Evolutionary conservation across 495 filamentous ascomycete species (phyloP).

Genomic region (Penicillium manginii): DNA sequence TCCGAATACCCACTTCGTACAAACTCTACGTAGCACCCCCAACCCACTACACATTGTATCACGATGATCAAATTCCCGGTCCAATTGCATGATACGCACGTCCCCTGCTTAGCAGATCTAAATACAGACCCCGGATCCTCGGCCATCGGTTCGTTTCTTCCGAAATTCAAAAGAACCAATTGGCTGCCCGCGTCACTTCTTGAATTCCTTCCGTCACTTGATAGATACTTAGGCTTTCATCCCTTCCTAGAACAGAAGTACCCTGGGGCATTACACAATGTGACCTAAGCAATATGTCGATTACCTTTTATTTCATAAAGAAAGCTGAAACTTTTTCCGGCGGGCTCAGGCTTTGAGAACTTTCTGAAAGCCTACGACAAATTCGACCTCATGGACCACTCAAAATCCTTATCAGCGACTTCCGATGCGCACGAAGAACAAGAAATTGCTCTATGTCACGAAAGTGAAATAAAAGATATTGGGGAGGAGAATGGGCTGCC

Average conservation of each 20-base stretch:
- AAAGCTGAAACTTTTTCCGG: constrained; percentile 3
- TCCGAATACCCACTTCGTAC: not conserved
- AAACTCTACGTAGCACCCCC: not conserved
- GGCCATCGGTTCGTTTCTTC: not conserved
- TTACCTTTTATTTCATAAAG: not conserved
- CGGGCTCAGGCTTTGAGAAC: not conserved
- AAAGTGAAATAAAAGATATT: not conserved
- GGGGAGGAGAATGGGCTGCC: constrained; percentile 3
- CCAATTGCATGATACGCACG: constrained; percentile 5
- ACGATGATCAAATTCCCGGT: constrained; percentile 11
- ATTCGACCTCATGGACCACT: constrained; percentile 5
- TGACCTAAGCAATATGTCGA: constrained; percentile 7
- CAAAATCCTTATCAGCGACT: constrained; percentile 1
- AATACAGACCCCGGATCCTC: not conserved
- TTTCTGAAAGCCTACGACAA: not conserved
- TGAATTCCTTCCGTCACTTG: constrained; percentile 25
- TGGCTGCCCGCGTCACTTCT: not conserved
- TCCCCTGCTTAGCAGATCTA: not conserved
- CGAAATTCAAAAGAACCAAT: not conserved
- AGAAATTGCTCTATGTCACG: constrained; percentile 9
- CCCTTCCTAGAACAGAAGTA: constrained; percentile 6
- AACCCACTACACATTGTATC: not conserved
- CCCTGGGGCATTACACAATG: constrained; percentile 11
- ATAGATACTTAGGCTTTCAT: constrained; percentile 7
- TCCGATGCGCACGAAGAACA: constrained; percentile 8